Evolutionary conservation across 2,329 filamentous ascomycete species (phyloP).

Genomic region (Colletotrichum graminicola): DNA sequence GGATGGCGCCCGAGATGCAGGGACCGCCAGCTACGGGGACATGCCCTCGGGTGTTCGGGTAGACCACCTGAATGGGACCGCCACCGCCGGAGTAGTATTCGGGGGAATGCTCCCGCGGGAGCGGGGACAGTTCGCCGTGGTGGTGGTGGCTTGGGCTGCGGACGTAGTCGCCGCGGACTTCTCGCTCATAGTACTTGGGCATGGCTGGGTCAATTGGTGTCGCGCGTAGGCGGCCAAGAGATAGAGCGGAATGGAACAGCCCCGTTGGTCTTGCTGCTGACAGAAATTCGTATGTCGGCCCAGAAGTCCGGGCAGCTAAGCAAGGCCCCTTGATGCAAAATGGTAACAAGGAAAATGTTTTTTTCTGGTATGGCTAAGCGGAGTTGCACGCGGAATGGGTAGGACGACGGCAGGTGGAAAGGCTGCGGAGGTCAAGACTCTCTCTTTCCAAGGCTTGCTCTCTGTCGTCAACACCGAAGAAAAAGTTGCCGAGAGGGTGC

Average conservation of each 20-base stretch:
- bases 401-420: not conserved
- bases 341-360: not conserved
- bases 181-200: constrained; percentile 48
- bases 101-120: constrained; percentile 46
- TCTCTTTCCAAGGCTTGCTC: not conserved
- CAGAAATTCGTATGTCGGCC: not conserved
- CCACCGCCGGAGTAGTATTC: constrained; percentile 50
- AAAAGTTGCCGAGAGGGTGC: not conserved
- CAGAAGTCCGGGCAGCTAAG: not conserved
- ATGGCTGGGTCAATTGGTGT: constrained; percentile 20
- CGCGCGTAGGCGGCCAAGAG: too few species aligned
- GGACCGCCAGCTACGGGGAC: constrained; percentile 14
- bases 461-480: not conserved
- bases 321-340: not conserved
- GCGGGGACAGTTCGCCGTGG: constrained; percentile 44
- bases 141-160: constrained; percentile 43
- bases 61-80: constrained; percentile 19
- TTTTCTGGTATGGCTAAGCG: not conserved
- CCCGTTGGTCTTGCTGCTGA: not conserved
- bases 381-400: not conserved
- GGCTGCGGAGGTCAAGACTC: not conserved
- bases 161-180: constrained; percentile 47
- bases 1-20: constrained; percentile 31
- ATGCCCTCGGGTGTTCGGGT: constrained; percentile 19
- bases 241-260: not conserved